Evolutionary conservation across 331 rosid genomes (phyloP).

Genomic region (Malus hybrid): DNA sequence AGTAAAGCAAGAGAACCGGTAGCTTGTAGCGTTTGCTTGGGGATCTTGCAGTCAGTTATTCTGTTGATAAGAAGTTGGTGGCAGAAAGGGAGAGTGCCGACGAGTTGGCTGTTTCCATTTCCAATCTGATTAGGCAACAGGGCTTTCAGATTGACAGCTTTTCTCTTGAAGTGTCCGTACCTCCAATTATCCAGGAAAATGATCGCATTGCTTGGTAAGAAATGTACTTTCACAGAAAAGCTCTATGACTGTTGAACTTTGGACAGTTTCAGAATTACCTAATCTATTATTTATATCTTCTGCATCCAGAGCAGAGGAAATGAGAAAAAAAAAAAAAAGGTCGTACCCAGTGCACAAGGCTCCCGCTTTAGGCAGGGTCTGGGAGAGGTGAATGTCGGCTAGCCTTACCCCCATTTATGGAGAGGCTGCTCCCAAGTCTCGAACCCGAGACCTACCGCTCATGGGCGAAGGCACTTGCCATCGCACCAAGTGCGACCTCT

Average conservation of each 20-base stretch:
- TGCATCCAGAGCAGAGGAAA: background rate
- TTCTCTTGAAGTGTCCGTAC: constrained; percentile 74
- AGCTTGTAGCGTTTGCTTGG: constrained; percentile 63
- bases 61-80: constrained; percentile 13
- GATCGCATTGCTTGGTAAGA: constrained; percentile 47
- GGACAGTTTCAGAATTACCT: background rate
- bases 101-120: constrained; percentile 47
- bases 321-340: background rate
- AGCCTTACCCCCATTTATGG: no score
- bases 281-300: background rate
- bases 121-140: constrained; percentile 37
- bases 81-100: constrained; percentile 23
- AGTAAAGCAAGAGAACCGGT: background rate
- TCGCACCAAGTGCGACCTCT: no score
- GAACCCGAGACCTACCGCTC: no score
- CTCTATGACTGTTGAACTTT: background rate
- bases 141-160: constrained; percentile 48
- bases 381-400: no score
- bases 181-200: constrained; percentile 40
- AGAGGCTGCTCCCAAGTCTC: no score
- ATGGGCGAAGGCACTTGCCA: no score
- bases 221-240: background rate
- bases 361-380: no score
- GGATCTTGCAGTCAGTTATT: constrained; percentile 65
- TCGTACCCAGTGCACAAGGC: no score